Conservation (phyloP, 805 yeast genomes). For the Kazachstania bromeliacearum region DNA sequence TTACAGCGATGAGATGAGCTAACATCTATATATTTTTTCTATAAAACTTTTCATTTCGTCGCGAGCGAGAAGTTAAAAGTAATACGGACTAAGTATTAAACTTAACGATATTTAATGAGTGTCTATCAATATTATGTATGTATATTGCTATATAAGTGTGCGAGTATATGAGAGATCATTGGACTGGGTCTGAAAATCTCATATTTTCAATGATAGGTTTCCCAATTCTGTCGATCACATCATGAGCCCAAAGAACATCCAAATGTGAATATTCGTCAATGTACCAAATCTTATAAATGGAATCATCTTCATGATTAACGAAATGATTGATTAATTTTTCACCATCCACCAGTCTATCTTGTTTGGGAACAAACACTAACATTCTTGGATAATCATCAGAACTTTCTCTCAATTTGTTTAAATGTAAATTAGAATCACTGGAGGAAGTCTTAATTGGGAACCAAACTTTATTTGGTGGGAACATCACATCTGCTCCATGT, state of each 20-base stretch:
- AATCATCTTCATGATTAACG: slow-evolving; percentile 41
- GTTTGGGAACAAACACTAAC: slow-evolving; percentile 58
- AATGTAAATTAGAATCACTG: slow-evolving; percentile 9
- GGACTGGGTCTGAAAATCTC: slow-evolving; percentile 5
- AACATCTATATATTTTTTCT: no score
- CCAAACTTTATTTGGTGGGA: slow-evolving; percentile 49
- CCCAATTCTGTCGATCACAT: slow-evolving; percentile 59
- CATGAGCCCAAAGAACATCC: slow-evolving; percentile 90
- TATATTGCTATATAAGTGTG: not conserved
- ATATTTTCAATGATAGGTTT: slow-evolving; percentile 33
- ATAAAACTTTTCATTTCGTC: no score
- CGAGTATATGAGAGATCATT: not conserved
- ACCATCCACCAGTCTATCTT: slow-evolving; percentile 75
- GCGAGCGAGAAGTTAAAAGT: no score
- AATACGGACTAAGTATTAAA: no score
- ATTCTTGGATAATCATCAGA: slow-evolving; percentile 44
- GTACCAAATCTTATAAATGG: slow-evolving; percentile 25
- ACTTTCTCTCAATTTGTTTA: slow-evolving; percentile 29
- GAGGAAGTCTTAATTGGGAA: slow-evolving; percentile 26
- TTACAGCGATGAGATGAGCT: no score
- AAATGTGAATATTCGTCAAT: slow-evolving; percentile 69
- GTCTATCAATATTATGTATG: not conserved
- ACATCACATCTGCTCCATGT: slow-evolving; percentile 32
- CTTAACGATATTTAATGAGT: not conserved
- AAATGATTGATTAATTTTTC: slow-evolving; percentile 56